Base-by-base conservation (phyloP, 2,329 filamentous ascomycete genomes). In the Fusarium sp. region DNA sequence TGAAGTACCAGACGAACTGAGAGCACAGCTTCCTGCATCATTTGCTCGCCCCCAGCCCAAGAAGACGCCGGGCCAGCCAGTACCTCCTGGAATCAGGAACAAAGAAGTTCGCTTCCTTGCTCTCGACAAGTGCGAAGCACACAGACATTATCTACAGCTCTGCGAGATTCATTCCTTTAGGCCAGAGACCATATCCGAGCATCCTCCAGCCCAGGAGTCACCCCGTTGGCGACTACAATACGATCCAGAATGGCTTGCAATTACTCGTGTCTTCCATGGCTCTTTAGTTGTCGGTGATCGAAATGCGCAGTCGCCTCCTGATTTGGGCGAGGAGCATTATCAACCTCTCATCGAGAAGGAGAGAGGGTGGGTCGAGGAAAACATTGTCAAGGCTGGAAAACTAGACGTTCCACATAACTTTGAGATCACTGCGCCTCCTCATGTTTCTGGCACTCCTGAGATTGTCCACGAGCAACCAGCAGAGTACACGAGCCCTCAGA, bases 231-330 rank as follows among this genome's bases (percentile, higher is more conserved):
- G 81, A 13, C 83, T 97, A 1, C 82, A 89, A 46, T 98, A 99
- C 76, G 96, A 99, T 77, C 88, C 90, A 13, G 96, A 99, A 80
- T 99, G 95, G 95, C 88, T 99, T 10, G 91, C 96, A 40, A 97
- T 99, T 67, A 94, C 90, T 14, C 91, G 95, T 40, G 90, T 89
- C 10, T 96, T 98, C 74, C 88, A 91, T 39, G 72, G 82, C 5
- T 84, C 88, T 39, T 83, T 96, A 3, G 78, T 81, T 3, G 81
- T 95, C 36, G 91, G 92, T 58, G 83, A 90, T 66, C 83, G 82
- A 7, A 75, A 80, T 10, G 84, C 85, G 2, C 77, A 79, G 37
- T 78, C 86, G 0, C 84, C 90, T 0, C 76, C 80, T 3, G 84
- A 96, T 73, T 81, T 87, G 25, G 91, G 92, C 20, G 88, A 96